phyloP scores from a whole-genome alignment of 768 basidiomycete species.

The Pisolithus orientalis region DNA sequence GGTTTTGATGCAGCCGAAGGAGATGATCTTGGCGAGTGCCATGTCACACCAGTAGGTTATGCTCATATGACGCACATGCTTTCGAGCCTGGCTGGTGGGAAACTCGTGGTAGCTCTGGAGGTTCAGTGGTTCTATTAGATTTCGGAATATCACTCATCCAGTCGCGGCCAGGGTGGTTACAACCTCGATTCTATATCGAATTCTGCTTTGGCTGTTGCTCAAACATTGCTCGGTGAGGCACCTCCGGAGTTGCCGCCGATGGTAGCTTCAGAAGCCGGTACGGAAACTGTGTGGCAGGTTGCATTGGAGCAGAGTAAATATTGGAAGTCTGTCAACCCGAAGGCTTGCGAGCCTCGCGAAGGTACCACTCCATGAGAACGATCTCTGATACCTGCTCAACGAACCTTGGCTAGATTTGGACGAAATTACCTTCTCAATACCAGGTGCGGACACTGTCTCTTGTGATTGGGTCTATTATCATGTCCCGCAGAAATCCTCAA shows the following conservation, averaged over 20 bases:
- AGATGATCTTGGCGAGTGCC: conserved; percentile 86
- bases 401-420: conserved; percentile 43
- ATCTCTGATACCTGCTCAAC: neutral
- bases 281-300: conserved; percentile 87
- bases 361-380: conserved; percentile 35
- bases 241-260: conserved; percentile 71
- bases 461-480: conserved; percentile 1
- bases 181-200: conserved; percentile 83
- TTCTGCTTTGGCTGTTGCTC: conserved; percentile 82
- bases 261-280: conserved; percentile 72
- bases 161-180: conserved; percentile 78
- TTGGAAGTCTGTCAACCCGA: conserved; percentile 85
- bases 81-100: conserved; percentile 78
- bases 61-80: conserved; percentile 99
- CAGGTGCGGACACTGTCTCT: conserved; percentile 39
- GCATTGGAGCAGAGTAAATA: conserved; percentile 82
- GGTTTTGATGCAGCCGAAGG: conserved; percentile 97
- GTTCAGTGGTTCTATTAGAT: conserved; percentile 35
- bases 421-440: conserved; percentile 57
- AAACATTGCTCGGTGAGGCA: conserved; percentile 83
- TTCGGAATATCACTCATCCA: neutral
- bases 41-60: conserved; percentile 87
- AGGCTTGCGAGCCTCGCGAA: conserved; percentile 75
- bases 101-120: conserved; percentile 89
- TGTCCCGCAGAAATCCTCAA: conserved; percentile 68